Evolutionary conservation across 352 stramenopile species (phyloP), one percentile per base, ranked within the genome.

Genomic region (Pythium angustatum): DNA sequence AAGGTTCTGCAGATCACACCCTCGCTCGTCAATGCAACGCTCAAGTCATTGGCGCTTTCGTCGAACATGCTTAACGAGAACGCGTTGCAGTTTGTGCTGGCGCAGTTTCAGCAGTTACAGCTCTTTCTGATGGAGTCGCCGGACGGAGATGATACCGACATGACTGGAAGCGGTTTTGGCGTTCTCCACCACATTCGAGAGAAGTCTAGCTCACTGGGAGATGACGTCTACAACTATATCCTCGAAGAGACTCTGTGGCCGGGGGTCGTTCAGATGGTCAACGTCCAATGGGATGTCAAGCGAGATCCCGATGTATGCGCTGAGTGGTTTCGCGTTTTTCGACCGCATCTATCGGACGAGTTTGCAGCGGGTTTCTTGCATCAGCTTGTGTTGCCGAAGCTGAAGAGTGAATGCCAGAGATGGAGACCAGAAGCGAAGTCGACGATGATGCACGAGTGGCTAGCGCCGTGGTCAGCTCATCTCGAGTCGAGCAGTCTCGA

Each of bases 231-330:
- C 69, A 94, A 94, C 53, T 85, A 78, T 40, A 78, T 94, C 5
- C 60, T 94, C 31, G 85, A 94, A 58, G 81, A 93, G 64, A 76
- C 77, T 5, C 64, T 94, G 12, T 94, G 85, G 85, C 81, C 81
- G 21, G 72, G 76, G 15, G 73, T 86, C 54, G 74, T 79, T 34
- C 83, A 91, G 28, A 88, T 78, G 21, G 73, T 94, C 8, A 90
- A 81, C 44, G 75, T 85, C 30, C 74, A 84, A 26, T 94, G 85
- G 85, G 47, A 84, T 44, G 58, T 76, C 17, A 81, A 78, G 51
- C 55, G 49, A 0, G 60, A 72, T 19, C 71, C 77, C n/a, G 54
- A 31, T 10, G 68, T 65, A 3, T 91, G 78, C 38, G 68, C 83
- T 19, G 60, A 77, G 3, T 52, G 84, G 34, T 86, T 80, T 45